Base-by-base conservation (phyloP, 192 early-diverging fungal species). In the Entomortierella parvispora region DNA sequence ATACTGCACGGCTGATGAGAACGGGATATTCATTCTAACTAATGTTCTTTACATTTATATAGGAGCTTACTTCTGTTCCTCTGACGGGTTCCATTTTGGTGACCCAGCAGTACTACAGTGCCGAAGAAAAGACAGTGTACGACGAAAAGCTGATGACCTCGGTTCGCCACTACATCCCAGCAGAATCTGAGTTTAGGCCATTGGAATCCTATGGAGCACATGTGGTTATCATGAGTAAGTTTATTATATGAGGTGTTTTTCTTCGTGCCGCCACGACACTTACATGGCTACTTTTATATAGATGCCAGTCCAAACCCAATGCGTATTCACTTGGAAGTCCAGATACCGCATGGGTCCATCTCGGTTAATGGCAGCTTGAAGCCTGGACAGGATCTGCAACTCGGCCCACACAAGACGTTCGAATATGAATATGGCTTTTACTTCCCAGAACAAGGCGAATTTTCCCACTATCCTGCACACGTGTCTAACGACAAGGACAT, bases 301-400 rank as follows among this genome's bases (percentile, higher is more conserved):
- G 83, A 86, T 44, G 72, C 80, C 2, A 64, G 80, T 2, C 55
- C 82, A 0, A 79, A 79, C 14, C 37, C 67, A 0, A 56, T 68
- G 37, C 49, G 48, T 20, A 69, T 82, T 37, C 74, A 86, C 37
- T 42, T 82, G 11, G 79, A 80, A 28, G 49, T 79, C 0, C 82
- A 86, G 58, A 71, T 86, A 12, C 85, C 85, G 20, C 69, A 74
- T 1, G 85, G 85, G 2, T 55, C 82, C 1, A 62, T 86, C 48
- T 81, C 85, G 1, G 43, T 77, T 48, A 58, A 77, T 46, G 54
- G 45, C 2, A 53, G 60, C 20, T 15, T 77, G 29, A 59, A 64
- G 23, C 45, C 74, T 3, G 60, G 60, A 32, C 65, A 77, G 31
- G 74, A 77, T 4, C 68, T 77, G 17, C 47, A 64, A 23, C 22